Base-by-base conservation (phyloP, 257 asterid species). In the Jaltomata sinuosa region DNA sequence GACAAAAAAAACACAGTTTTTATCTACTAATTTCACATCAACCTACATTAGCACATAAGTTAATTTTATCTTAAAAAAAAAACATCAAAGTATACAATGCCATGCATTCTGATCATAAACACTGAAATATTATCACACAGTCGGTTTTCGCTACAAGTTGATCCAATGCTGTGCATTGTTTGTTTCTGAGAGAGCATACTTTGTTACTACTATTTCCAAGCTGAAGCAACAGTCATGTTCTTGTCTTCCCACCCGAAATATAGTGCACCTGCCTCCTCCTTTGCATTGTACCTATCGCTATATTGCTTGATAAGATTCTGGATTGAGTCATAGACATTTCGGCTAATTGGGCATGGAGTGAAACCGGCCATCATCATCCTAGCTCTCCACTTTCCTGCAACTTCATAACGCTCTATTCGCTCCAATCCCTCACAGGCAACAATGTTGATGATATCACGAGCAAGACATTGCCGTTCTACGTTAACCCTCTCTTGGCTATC, bases 291-390 rank as follows among this genome's bases (percentile, higher is more conserved):
- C 77, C 97, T 87, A 4, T 92, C 91, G 0, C 98, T 93, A 74
- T 96, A 96, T 85, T 87, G 90, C 87, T 83, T 86, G 82, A 94
- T 92, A 27, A 96, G 93, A 79, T 78, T 52, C 86, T 45, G 64
- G 69, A 96, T 96, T n/a, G 92, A 97, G 27, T 80, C 84, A 3
- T 59, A 90, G 88, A 94, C 98, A 4, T 84, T 88, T 65, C 79
- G 91, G 88, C 97, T 90, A 68, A 96, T 90, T 2, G 94, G 91
- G 87, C 88, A 89, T n/a, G 97, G 16, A 16, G 49, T 87, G 53
- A 96, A 94, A 38, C 99, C 98, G 14, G 99, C 99, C 98, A 96
- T 96, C 77, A 91, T 93, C 99, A 96, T 93, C 91, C 99, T 90
- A 1, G 98, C 98, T 40, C 95, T 92, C 99, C 98, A 96, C 84